phyloP scores from a whole-genome alignment of 495 filamentous ascomycete genomes.

The Hypoxylon trugodes region DNA sequence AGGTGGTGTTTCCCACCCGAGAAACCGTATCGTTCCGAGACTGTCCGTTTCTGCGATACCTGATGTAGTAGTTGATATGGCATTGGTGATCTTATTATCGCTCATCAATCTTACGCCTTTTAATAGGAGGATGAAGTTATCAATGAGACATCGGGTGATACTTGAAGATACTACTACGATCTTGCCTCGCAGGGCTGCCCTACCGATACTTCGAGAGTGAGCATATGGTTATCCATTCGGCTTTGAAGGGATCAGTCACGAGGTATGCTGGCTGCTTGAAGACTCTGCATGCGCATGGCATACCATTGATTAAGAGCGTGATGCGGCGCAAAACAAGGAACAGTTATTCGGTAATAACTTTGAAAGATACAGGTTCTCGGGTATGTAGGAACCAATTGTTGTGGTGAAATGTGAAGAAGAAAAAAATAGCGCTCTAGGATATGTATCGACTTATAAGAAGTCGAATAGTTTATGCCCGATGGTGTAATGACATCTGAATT shows the following conservation, averaged over 20 bases:
- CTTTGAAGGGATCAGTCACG: background rate
- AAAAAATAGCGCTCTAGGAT: background rate
- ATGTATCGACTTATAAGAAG: background rate
- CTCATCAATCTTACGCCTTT: conserved; percentile 10
- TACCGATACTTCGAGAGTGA: background rate
- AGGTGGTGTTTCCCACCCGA: conserved; percentile 20
- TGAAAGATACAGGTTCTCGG: conserved; percentile 21
- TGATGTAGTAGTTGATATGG: conserved; percentile 24
- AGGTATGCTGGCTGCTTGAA: conserved; percentile 1
- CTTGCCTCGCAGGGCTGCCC: conserved; percentile 6
- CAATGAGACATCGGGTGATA: conserved; percentile 22
- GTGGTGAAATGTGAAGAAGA: too few relatives aligned
- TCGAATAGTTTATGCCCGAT: conserved; percentile 18
- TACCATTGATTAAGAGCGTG: background rate
- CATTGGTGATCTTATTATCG: conserved; percentile 30
- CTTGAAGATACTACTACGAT: conserved; percentile 1
- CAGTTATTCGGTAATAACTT: conserved; percentile 29
- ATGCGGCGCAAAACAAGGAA: background rate
- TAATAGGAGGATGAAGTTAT: conserved; percentile 11
- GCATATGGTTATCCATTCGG: background rate
- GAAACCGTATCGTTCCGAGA: conserved; percentile 25
- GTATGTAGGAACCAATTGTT: conserved; percentile 12
- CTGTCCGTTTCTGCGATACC: conserved; percentile 17
- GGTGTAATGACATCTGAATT: conserved; percentile 28
- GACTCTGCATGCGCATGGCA: background rate